Evolutionary conservation across 2,329 filamentous ascomycete genomes (phyloP), one percentile per base, ranked within the genome.

Genomic region (Epichloe festucae): DNA sequence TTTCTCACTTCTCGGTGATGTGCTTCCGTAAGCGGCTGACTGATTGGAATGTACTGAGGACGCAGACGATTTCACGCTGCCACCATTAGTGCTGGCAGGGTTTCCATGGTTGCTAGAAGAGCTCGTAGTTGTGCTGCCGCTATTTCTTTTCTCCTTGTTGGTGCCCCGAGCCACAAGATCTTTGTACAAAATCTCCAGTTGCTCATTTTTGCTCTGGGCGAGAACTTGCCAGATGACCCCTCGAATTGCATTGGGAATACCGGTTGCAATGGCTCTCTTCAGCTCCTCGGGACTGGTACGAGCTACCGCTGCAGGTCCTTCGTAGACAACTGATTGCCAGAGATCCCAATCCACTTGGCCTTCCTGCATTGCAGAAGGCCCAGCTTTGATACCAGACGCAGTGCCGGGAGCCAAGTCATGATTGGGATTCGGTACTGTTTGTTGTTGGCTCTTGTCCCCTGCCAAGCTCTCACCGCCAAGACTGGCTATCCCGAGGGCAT

Each of bases 151-250:
- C 54, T 90, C 86, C 67, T 88, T 89, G 53, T 90, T 87, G 3
- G 88, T 90, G 23, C 90, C 90, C 54, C 87, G 80, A 47, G 77
- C 78, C 35, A 87, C 78, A 10, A 98, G 76, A 54, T 94, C 89
- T 56, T 78, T 80, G 70, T 97, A 98, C n/a, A 89, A 79, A 15
- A 75, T 70, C 67, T 98, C 93, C 17, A 98, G 72, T 44, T 94
- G 89, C 54, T 91, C 85, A 59, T 89, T 95, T 68, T 95, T 95
- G 70, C 90, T 96, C 63, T 95, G 89, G 3, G 93, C 89, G 55
- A 98, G 73, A 7, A 97, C 91, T 69, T 98, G 93, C 93, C 93
- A 98, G 48, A 98, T 90, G 2, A 98, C 93, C n/a, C 93, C 94
- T 53, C 93, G 84, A 55, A 98, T 95, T 3, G 90, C 91, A 58